Base-by-base conservation (phyloP, 2,329 filamentous ascomycete genomes). In the Biscogniauxia sp. region DNA sequence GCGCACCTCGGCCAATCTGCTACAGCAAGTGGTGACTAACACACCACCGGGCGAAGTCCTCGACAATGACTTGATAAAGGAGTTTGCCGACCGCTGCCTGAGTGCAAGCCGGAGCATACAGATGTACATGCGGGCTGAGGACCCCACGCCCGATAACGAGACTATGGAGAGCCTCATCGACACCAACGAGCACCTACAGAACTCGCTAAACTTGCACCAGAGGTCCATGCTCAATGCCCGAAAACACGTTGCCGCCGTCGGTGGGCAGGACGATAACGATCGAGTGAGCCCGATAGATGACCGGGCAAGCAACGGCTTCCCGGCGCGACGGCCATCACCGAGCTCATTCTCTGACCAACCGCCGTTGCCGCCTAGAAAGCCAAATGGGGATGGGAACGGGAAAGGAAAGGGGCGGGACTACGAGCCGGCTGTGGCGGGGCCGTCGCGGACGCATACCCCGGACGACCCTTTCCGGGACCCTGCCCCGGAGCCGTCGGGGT, bases 101-200 rank as follows among this genome's bases (percentile, higher is more conserved):
- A 85, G 87, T 58, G 94, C 94, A 4, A 89, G 91, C 56, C 84
- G 88, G 57, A 92, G 90, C 71, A 87, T 98, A 68, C 93, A 97
- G 71, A 82, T 82, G 32, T 98, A 96, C 77, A 97, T 98, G 81
- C 82, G 88, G 51, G 86, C 88, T 53, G 88, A 90, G 59, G 85
- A 92, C 72, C 93, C 94, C 0, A 74, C 85, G 0, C 93, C 94
- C 0, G 95, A 98, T 74, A 94, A 97, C 70, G 90, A 97, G 67
- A 98, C 94, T 1, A 92, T 98, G 84, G 88, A 95, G 72, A 93
- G 88, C 15, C 80, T 99, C 63, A 97, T 99, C 70, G 93, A 97
- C 75, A 95, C 92, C 15, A 97, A 96, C 73, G 95, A 98, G 75
- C 90, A 94, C 72, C 81, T 99, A 28, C 91, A 92, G 62, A 86